Evolutionary conservation across 1,139 yeast genomes (phyloP).

Genomic region (Pichia cactophila): DNA sequence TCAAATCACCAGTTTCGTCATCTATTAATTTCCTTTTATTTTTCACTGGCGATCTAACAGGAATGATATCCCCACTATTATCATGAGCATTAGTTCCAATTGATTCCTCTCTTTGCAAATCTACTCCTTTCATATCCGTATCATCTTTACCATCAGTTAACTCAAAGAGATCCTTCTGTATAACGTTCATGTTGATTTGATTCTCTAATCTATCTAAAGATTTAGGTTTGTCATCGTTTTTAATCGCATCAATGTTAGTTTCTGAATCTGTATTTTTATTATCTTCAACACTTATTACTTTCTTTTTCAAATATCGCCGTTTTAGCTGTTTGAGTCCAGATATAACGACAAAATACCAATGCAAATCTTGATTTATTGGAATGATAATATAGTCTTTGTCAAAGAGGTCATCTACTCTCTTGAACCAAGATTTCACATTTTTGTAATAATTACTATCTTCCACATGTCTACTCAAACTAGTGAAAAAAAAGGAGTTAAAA

Average conservation of each 20-base stretch:
- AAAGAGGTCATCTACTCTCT: slow-evolving; percentile 54
- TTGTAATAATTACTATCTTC: slow-evolving; percentile 38
- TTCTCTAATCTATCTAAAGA: neutral
- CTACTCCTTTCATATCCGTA: neutral
- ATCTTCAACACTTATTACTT: neutral
- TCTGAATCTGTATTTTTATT: neutral
- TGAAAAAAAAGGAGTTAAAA: slow-evolving; percentile 80
- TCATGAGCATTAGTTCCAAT: neutral
- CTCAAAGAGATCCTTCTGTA: neutral
- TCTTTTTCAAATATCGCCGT: slow-evolving; percentile 3
- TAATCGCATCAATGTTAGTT: neutral
- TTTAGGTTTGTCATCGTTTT: neutral
- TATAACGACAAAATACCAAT: slow-evolving; percentile 84
- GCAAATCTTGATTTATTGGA: slow-evolving; percentile 76
- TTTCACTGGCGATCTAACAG: neutral
- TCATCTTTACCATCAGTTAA: neutral
- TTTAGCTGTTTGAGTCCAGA: slow-evolving; percentile 38
- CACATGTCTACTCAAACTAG: slow-evolving; percentile 41
- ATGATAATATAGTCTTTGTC: slow-evolving; percentile 56
- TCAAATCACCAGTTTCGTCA: neutral
- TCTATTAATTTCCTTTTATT: neutral
- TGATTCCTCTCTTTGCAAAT: neutral
- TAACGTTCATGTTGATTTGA: neutral
- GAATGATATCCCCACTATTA: neutral
- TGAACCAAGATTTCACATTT: slow-evolving; percentile 75